These are phyloP conservation scores for Colletotrichum gloeosporioides DNA, from an alignment of 2,329 filamentous ascomycete species.

Conservation along the genomic window DNA sequence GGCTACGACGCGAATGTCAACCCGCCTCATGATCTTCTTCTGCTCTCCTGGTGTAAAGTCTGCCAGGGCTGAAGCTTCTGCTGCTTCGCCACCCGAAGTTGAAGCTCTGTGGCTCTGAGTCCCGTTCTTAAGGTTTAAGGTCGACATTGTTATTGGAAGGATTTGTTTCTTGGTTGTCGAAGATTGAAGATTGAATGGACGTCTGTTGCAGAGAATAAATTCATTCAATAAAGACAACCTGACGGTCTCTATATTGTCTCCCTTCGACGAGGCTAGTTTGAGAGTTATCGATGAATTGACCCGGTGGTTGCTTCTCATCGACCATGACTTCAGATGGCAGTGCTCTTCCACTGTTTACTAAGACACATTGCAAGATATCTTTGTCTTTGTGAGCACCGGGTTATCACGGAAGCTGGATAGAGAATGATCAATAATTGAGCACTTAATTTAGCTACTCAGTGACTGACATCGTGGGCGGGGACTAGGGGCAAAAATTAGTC, in stretches of 20 bases:
- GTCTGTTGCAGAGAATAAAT: rapidly evolving
- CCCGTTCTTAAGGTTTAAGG: not conserved
- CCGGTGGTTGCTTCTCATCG: not conserved
- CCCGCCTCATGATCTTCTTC: not conserved
- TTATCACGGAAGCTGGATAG: not conserved
- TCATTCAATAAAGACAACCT: not conserved
- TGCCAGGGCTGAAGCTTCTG: not conserved
- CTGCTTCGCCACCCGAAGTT: not conserved
- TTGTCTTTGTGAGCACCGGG: not conserved
- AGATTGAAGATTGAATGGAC: rapidly evolving
- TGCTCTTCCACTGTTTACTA: not conserved
- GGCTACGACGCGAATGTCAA: conserved; percentile 38
- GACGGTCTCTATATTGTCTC: not conserved
- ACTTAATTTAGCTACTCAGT: not conserved
- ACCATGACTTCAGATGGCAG: not conserved
- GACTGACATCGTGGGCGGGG: not conserved
- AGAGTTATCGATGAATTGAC: not conserved
- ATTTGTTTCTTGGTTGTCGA: not conserved
- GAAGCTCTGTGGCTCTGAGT: not conserved
- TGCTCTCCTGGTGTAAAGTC: not conserved
- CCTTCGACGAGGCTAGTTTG: not conserved
- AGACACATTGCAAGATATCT: not conserved
- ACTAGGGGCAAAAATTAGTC: not conserved
- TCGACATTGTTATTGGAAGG: not conserved
- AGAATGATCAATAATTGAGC: not conserved